These are phyloP conservation scores for Colletotrichum sp. DNA, from an alignment of 2,329 filamentous ascomycete genomes.

Conservation along the genomic window DNA sequence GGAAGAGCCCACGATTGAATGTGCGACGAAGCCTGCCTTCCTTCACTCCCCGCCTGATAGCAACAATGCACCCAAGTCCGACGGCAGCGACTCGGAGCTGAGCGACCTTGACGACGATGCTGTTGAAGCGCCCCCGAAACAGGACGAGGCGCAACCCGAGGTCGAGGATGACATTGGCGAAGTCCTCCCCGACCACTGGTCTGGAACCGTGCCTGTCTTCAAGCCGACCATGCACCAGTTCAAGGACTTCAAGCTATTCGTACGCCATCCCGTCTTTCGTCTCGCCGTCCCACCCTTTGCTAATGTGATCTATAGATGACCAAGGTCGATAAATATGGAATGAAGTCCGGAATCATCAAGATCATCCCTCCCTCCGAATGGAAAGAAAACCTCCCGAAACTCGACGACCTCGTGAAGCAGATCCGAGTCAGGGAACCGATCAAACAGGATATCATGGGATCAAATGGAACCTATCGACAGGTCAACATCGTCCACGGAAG, in stretches of 20 bases:
- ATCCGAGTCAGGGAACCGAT: slow-evolving; percentile 96
- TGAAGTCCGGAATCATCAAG: slow-evolving; percentile 97
- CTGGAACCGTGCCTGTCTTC: slow-evolving; percentile 91
- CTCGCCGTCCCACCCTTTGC: slow-evolving; percentile 17
- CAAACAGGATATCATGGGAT: slow-evolving; percentile 97
- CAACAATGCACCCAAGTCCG: slow-evolving; percentile 64
- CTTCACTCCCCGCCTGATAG: slow-evolving; percentile 69
- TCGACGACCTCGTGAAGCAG: slow-evolving; percentile 87
- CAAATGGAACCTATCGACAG: slow-evolving; percentile 93
- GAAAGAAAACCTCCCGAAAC: slow-evolving; percentile 78
- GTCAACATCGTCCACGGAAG: slow-evolving; percentile 96
- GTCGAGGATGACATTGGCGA: slow-evolving; percentile 69
- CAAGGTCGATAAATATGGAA: slow-evolving; percentile 91
- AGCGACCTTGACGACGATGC: slow-evolving; percentile 68
- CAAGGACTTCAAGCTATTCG: slow-evolving; percentile 88
- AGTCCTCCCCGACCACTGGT: slow-evolving; percentile 86
- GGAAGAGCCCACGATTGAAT: slow-evolving; percentile 31
- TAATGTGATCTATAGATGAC: slow-evolving; percentile 59
- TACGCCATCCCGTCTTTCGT: slow-evolving; percentile 47
- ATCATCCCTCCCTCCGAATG: slow-evolving; percentile 93
- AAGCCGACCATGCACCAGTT: slow-evolving; percentile 96
- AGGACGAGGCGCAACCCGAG: slow-evolving; percentile 22
- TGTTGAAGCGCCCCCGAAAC: slow-evolving; percentile 29
- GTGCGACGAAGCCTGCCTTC: slow-evolving; percentile 50
- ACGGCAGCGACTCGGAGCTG: slow-evolving; percentile 68